Conservation (phyloP, 305 asterid species). For the Fraxinus greggii region DNA sequence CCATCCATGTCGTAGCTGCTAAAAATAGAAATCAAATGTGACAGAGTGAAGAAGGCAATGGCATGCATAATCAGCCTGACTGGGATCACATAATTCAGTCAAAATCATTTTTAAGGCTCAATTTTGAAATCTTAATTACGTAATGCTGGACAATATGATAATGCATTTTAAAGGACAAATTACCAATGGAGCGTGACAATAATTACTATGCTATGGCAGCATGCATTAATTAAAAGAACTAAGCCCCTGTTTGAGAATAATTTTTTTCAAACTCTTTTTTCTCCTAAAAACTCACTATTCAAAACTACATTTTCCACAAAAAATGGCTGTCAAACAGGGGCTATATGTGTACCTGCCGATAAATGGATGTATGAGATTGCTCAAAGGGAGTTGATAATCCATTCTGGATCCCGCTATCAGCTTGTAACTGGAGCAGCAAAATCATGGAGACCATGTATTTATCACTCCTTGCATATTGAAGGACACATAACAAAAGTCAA, state of each 20-base stretch:
- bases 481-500: slow-evolving; percentile 1
- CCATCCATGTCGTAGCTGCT: background rate
- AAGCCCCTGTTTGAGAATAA: too few species aligned
- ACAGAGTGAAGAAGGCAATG: background rate
- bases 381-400: slow-evolving; percentile 47
- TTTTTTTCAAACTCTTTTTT: too few species aligned
- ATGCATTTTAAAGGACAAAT: slow-evolving; percentile 7
- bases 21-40: background rate
- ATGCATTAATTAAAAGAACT: background rate
- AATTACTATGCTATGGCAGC: background rate
- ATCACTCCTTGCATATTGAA: slow-evolving; percentile 22
- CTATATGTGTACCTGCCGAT: slow-evolving; percentile 49
- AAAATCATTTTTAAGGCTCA: background rate
- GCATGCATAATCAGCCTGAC: slow-evolving; percentile 12
- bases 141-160: slow-evolving; percentile 1
- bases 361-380: slow-evolving; percentile 48
- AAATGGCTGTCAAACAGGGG: too few species aligned
- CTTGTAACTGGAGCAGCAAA: slow-evolving; percentile 44
- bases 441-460: slow-evolving; percentile 28
- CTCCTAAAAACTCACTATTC: too few species aligned
- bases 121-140: slow-evolving; percentile 7
- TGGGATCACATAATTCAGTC: background rate
- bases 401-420: slow-evolving; percentile 42
- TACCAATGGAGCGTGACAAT: background rate
- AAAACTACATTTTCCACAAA: too few species aligned